Evolutionary conservation across 331 rosid genomes (phyloP).

Genomic region (Phaseolus coccineus): DNA sequence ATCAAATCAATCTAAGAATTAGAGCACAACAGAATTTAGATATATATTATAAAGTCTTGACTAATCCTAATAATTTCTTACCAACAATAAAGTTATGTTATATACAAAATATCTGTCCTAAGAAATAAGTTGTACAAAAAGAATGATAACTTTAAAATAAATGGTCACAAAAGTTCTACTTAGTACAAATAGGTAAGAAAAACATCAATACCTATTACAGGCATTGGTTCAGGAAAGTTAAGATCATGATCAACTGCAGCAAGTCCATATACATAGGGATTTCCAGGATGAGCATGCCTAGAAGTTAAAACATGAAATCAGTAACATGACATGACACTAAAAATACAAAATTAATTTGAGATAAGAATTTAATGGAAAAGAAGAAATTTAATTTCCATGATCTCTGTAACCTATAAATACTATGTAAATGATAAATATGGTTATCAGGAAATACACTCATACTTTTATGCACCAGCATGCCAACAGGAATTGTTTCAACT

Average conservation of each 20-base stretch:
- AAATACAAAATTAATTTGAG: constrained; percentile 18
- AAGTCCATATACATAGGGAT: constrained; percentile 95
- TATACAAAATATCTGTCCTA: background rate
- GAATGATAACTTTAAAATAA: background rate
- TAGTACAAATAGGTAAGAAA: background rate
- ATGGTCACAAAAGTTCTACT: background rate
- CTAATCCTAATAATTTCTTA: background rate
- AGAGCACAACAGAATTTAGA: too few species aligned
- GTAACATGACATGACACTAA: background rate
- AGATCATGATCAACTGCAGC: constrained; percentile 89
- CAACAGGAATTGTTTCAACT: background rate
- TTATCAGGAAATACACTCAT: background rate
- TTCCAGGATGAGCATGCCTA: constrained; percentile 99
- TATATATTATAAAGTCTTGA: background rate
- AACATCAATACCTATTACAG: constrained; percentile 75
- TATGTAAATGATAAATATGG: constrained; percentile 17
- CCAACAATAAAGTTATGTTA: background rate
- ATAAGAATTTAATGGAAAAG: background rate
- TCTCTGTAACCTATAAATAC: background rate
- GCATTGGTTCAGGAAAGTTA: constrained; percentile 99
- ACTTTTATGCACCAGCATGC: constrained; percentile 4
- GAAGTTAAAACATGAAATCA: constrained; percentile 35
- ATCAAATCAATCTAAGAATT: background rate
- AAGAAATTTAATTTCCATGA: constrained; percentile 33
- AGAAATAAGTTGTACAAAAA: background rate